Evolutionary conservation across 306 rosid genomes (phyloP), one percentile per base, ranked within the genome.

Genomic region (Prunus mongolica): DNA sequence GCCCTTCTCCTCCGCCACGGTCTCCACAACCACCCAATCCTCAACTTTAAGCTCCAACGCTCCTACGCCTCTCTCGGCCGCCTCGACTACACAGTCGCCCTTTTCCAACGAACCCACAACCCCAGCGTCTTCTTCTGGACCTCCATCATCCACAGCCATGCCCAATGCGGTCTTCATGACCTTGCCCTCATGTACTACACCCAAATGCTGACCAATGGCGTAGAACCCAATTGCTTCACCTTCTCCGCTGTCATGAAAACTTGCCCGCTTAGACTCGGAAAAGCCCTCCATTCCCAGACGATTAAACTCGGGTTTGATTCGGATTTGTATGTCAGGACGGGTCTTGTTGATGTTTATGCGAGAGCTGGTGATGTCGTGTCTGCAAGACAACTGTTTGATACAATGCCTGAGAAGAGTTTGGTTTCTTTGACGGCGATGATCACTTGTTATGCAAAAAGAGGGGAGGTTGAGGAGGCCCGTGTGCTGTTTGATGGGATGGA

Each of bases 1-100:
- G 97, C 89, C 20, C 69, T 75, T 41, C 80, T 93, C 73, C 79
- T 93, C 65, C 96, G 96, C 38, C 88, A 77, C 2, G 86, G 84
- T 27, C 82, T 88, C 27, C 63, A 91, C 84, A 71, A 79, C 47
- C 86, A 93, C 82, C 88, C 93, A 19, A 80, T 89, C 79, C 67
- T 93, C 45, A 87, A 87, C 83, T 93, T 93, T 89, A 91, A 91
- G 75, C 97, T 93, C 79, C 98, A 89, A 78, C 98, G 96, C 56
- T 85, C 96, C 32, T 93, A 91, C 89, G 77, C 92, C 79, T 63
- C 90, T n/a, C 50, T 81, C 10, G 88, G 93, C 78, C 88, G 86
- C 83, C 96, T 89, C 71, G 83, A 87, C 83, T 83, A 84, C 86
- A 84, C 96, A 55, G 87, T 87, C 5, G 19, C 86, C 64, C 90